Base-by-base conservation (phyloP, 2,329 filamentous ascomycete species). In the Laburnicola sp. region DNA sequence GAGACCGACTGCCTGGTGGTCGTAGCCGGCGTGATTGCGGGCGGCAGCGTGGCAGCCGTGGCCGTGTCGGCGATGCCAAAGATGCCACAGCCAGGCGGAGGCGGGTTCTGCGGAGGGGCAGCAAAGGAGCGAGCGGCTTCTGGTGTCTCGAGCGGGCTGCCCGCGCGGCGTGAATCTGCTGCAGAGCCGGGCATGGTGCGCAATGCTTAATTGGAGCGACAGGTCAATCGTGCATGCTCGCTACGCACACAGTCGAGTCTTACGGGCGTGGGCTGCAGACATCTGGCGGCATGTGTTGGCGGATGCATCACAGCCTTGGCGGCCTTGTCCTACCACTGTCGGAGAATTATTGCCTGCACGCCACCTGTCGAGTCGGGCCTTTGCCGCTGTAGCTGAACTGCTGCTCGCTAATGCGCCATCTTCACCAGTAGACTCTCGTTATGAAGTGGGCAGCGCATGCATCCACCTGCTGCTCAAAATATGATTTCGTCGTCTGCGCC, bases 181-280 rank as follows among this genome's bases (percentile, higher is more conserved):
- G 56, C 56, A 58, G 59, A 54, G 56, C 65, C 60, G 60, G 58
- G 53, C 65, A 71, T 70, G 63, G 68, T 71, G 61, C 56, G 48
- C 39, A 56, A 54, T 64, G 58, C 51, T 64, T 63, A 64, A 58
- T 60, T 67, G 63, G 64, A 63, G 65, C 66, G 69, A 57, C 67
- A 69, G 60, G 63, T 68, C 65, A 67, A 65, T 45, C 43, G 31
- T 72, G 70, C 69, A 72, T 71, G 58, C 55, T 54, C 62, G 64
- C 62, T 65, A 65, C 63, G 61, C 64, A 59, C 57, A 60, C 34
- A 57, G 63, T 66, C 58, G 61, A 63, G 63, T 60, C 59, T 62
- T 65, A 64, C 65, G 54, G 63, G 57, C 60, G 63, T 64, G 62
- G 67, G 63, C 65, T 68, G 68, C 63, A 43, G 66, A 68, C 66